Evolutionary conservation across 139 green algal species (phyloP).

Genomic region (Yamagishiella unicocca): DNA sequence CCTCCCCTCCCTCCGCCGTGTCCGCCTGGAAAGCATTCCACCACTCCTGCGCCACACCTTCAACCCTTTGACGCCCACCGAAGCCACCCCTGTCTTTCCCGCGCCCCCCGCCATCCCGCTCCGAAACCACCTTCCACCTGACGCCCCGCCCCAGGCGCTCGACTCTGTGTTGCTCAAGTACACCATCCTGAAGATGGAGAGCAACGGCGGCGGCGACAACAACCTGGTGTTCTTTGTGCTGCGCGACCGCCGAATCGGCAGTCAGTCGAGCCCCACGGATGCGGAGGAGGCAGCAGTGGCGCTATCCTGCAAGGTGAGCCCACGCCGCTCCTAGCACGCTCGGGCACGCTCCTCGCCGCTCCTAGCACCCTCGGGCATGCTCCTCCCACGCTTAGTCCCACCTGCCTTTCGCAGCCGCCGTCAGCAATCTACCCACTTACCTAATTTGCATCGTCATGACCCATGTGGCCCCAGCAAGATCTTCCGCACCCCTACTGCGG

Average conservation of each 20-base stretch:
- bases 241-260: slow-evolving; percentile 13
- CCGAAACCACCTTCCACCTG: not conserved
- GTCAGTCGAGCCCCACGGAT: not conserved
- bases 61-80: no score
- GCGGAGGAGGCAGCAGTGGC: slow-evolving; percentile 39
- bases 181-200: slow-evolving; percentile 16
- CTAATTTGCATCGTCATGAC: no score
- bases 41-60: no score
- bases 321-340: no score
- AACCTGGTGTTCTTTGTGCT: slow-evolving; percentile 25
- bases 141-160: slow-evolving; percentile 8
- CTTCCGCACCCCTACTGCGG: not conserved
- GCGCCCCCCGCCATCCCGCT: not conserved
- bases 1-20: no score
- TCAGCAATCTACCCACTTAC: no score
- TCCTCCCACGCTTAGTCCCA: no score
- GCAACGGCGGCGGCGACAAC: not conserved
- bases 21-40: no score
- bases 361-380: no score
- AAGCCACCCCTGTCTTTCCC: not conserved
- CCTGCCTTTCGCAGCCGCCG: no score
- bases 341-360: no score
- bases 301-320: slow-evolving; percentile 21
- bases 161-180: slow-evolving; percentile 7
- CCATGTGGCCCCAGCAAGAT: no score